phyloP scores from a whole-genome alignment of 2,329 filamentous ascomycete genomes.

The Xylaria sp. region DNA sequence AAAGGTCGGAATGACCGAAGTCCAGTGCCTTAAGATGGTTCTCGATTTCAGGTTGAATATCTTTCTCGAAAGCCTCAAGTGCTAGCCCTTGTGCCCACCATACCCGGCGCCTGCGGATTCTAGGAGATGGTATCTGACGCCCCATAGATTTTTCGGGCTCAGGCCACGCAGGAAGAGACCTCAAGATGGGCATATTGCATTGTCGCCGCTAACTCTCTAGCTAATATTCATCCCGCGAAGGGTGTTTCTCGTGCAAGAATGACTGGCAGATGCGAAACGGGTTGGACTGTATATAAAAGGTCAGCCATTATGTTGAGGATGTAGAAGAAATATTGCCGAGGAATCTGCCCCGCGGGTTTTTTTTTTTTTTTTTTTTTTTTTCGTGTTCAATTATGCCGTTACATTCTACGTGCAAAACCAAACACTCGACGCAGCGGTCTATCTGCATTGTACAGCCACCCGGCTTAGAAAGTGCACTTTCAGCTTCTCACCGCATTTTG shows the following conservation, averaged over 20 bases:
- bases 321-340: neutral
- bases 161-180: slow-evolving; percentile 24
- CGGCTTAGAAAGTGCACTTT: slow-evolving; percentile 11
- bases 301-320: no score
- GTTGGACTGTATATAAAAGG: no score
- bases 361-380: no score
- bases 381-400: neutral
- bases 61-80: slow-evolving; percentile 25
- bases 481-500: no score
- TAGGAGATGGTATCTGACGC: slow-evolving; percentile 20
- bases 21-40: slow-evolving; percentile 9
- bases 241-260: no score
- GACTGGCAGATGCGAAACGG: no score
- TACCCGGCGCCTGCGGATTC: slow-evolving; percentile 20
- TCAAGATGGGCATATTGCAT: slow-evolving; percentile 21
- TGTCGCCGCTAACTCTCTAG: neutral
- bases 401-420: neutral
- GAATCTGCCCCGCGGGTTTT: neutral
- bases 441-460: slow-evolving; percentile 17
- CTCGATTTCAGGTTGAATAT: slow-evolving; percentile 24
- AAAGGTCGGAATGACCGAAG: slow-evolving; percentile 23
- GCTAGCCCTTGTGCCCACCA: slow-evolving; percentile 31
- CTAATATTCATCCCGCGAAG: no score
- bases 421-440: neutral
- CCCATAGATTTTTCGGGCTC: slow-evolving; percentile 25